Conservation (phyloP, 345 rosid species). For the Corchorus capsularis region DNA sequence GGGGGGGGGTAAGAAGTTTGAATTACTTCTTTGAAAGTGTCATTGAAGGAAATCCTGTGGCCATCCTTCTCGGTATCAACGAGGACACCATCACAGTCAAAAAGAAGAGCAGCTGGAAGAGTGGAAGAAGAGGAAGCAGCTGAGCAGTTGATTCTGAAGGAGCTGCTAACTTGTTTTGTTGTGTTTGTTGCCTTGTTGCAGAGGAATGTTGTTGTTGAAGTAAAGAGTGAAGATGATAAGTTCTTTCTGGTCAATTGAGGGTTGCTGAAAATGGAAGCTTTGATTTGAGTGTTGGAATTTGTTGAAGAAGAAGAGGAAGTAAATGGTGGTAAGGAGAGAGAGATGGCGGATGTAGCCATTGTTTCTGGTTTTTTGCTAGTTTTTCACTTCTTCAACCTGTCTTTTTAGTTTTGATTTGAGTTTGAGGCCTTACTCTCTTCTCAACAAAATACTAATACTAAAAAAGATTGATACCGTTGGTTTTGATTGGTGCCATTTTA, state of each 20-base stretch:
- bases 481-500: neutral
- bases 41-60: conserved; percentile 90
- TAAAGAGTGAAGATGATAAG: conserved; percentile 27
- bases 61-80: conserved; percentile 98
- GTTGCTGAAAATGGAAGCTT: conserved; percentile 24
- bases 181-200: conserved; percentile 9
- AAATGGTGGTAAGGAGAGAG: conserved; percentile 39
- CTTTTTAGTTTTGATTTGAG: neutral
- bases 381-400: neutral
- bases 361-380: neutral
- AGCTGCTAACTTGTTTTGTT: conserved; percentile 24
- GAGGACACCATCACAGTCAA: conserved; percentile 95
- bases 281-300: conserved; percentile 23
- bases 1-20: neutral
- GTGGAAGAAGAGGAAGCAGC: conserved; percentile 41
- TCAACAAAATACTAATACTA: too few species aligned
- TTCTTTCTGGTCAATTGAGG: conserved; percentile 24
- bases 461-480: neutral
- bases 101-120: conserved; percentile 82
- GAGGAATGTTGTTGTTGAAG: conserved; percentile 23
- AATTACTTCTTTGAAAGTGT: conserved; percentile 80
- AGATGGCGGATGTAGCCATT: conserved; percentile 41
- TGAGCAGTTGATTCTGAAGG: conserved; percentile 43
- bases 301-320: conserved; percentile 20
- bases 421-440: neutral